These are phyloP conservation scores for Penicillium coffeae DNA, from an alignment of 495 filamentous ascomycete species.

Conservation along the genomic window DNA sequence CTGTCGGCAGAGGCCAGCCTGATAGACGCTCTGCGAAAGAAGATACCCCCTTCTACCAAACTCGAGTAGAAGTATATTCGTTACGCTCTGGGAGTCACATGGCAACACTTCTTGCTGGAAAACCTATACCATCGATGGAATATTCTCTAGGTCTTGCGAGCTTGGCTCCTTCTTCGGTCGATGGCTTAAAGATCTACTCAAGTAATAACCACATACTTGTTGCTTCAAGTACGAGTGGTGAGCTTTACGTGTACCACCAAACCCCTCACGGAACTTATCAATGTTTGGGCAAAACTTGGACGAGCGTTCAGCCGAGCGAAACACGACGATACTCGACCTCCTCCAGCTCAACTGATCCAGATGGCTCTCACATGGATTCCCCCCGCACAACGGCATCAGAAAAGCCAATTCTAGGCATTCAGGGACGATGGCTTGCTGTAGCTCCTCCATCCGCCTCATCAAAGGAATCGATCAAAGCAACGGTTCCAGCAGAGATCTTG, in stretches of 20 bases:
- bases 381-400: conserved; percentile 42
- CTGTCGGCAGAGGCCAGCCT: conserved; percentile 20
- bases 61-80: conserved; percentile 81
- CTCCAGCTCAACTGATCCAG: conserved; percentile 51
- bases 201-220: conserved; percentile 65
- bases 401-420: conserved; percentile 68
- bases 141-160: conserved; percentile 37
- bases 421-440: conserved; percentile 78
- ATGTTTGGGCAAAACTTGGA: conserved; percentile 86
- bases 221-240: conserved; percentile 76
- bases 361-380: conserved; percentile 49
- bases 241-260: conserved; percentile 70
- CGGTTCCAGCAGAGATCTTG: conserved; percentile 36
- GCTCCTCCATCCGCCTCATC: conserved; percentile 71
- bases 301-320: conserved; percentile 60
- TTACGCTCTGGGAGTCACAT: conserved; percentile 64
- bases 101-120: conserved; percentile 62
- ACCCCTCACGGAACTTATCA: conserved; percentile 53
- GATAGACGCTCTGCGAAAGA: conserved; percentile 29
- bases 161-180: conserved; percentile 59
- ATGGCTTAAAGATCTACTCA: conserved; percentile 65
- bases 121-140: conserved; percentile 41
- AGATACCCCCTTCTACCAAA: conserved; percentile 63
- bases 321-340: conserved; percentile 48
- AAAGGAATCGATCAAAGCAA: conserved; percentile 62